Conservation (phyloP, 176 grass and related monocot genomes). For the Avena eriantha region DNA sequence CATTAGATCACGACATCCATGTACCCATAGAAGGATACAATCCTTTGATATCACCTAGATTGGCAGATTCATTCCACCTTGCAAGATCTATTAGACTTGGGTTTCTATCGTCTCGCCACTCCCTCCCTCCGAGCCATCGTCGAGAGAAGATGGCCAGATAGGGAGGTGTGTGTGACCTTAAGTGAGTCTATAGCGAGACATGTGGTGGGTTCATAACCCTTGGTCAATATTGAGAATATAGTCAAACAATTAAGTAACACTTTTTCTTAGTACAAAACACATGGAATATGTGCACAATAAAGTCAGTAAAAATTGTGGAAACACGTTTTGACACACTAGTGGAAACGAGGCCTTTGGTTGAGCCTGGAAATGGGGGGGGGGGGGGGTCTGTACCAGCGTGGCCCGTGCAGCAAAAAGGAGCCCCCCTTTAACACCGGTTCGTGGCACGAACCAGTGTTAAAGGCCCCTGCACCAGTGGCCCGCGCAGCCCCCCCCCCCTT, state of each 20-base stretch:
- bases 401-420: no score
- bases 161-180: neutral
- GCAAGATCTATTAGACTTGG: neutral
- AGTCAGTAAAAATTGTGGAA: neutral
- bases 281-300: neutral
- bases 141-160: neutral
- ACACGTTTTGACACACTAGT: neutral
- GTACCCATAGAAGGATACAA: neutral
- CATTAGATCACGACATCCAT: neutral
- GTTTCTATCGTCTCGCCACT: neutral
- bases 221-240: neutral
- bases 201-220: neutral
- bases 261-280: neutral
- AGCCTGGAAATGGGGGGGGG: no score
- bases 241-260: no score
- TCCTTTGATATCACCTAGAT: no score
- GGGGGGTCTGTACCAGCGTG: no score
- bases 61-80: neutral
- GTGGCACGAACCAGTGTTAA: no score
- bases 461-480: no score
- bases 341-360: no score
- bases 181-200: neutral
- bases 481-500: no score
- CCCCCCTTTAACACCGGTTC: no score
- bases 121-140: neutral